phyloP scores from a whole-genome alignment of 768 basidiomycete genomes.

The Kockovaella imperatae region DNA sequence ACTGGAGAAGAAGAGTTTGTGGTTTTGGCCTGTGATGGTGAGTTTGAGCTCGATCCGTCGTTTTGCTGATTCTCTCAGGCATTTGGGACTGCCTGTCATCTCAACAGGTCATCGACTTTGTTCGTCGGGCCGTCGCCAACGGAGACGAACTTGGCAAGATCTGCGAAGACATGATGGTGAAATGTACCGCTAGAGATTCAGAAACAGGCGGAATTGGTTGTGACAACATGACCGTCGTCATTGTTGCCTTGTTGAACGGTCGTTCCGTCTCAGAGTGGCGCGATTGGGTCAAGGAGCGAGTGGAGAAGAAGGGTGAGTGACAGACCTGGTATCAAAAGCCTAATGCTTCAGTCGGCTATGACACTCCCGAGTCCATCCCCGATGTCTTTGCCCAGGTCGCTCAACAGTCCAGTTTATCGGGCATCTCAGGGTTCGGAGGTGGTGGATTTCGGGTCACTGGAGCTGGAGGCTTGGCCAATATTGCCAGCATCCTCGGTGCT shows the following conservation, averaged over 20 bases:
- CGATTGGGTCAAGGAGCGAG: conserved; percentile 74
- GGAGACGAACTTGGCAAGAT: conserved; percentile 74
- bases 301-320: conserved; percentile 52
- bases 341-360: conserved; percentile 54
- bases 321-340: neutral
- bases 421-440: conserved; percentile 5
- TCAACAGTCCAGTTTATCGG: conserved; percentile 6
- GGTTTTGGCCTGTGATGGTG: conserved; percentile 95
- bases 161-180: conserved; percentile 79
- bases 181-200: conserved; percentile 89
- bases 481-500: conserved; percentile 55
- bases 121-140: conserved; percentile 71
- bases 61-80: conserved; percentile 50
- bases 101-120: conserved; percentile 83
- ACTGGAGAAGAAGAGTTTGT: conserved; percentile 91
- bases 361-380: conserved; percentile 66
- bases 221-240: conserved; percentile 96
- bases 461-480: conserved; percentile 48
- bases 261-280: conserved; percentile 90
- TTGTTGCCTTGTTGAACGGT: conserved; percentile 79
- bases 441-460: conserved; percentile 43
- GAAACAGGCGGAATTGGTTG: conserved; percentile 91
- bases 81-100: conserved; percentile 97
- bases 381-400: conserved; percentile 51
- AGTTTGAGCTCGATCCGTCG: conserved; percentile 2